A percentile compares a stretch with the other conserved stretches of the same genome.
Evolutionary conservation across 768 basidiomycete species (phyloP).

Genomic region (Trametes cubensis): DNA sequence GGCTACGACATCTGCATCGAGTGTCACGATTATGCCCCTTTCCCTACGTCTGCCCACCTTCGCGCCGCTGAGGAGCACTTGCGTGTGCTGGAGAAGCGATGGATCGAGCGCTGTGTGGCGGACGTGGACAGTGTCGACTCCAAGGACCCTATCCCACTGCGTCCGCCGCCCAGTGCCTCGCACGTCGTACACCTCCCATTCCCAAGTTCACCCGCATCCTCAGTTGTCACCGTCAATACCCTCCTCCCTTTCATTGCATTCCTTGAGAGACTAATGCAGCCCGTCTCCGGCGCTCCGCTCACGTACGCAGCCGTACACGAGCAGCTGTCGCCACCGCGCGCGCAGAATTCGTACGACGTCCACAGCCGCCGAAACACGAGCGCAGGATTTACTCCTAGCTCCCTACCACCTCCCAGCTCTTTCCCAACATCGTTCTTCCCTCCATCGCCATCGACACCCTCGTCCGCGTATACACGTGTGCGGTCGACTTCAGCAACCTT

Average conservation of each 20-base stretch:
- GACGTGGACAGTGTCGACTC: slow-evolving; percentile 20
- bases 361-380: slow-evolving; percentile 14
- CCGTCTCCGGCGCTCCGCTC: slow-evolving; percentile 35
- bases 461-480: slow-evolving; percentile 29
- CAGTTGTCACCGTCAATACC: slow-evolving; percentile 53
- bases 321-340: slow-evolving; percentile 27
- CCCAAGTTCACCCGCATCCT: slow-evolving; percentile 66
- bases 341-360: slow-evolving; percentile 7
- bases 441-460: slow-evolving; percentile 12
- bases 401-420: slow-evolving; percentile 32
- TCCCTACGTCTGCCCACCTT: slow-evolving; percentile 67
- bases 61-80: slow-evolving; percentile 79
- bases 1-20: slow-evolving; percentile 89
- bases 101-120: slow-evolving; percentile 50
- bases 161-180: slow-evolving; percentile 73
- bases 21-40: slow-evolving; percentile 79
- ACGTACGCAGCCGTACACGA: slow-evolving; percentile 25
- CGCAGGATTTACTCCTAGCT: slow-evolving; percentile 25
- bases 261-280: slow-evolving; percentile 65
- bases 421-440: slow-evolving; percentile 35
- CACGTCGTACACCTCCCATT: slow-evolving; percentile 76
- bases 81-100: slow-evolving; percentile 62
- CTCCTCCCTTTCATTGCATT: slow-evolving; percentile 69
- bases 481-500: slow-evolving; percentile 34
- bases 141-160: slow-evolving; percentile 45